phyloP scores from a whole-genome alignment of 2,329 filamentous ascomycete species.

The Botrytis deweyae region DNA sequence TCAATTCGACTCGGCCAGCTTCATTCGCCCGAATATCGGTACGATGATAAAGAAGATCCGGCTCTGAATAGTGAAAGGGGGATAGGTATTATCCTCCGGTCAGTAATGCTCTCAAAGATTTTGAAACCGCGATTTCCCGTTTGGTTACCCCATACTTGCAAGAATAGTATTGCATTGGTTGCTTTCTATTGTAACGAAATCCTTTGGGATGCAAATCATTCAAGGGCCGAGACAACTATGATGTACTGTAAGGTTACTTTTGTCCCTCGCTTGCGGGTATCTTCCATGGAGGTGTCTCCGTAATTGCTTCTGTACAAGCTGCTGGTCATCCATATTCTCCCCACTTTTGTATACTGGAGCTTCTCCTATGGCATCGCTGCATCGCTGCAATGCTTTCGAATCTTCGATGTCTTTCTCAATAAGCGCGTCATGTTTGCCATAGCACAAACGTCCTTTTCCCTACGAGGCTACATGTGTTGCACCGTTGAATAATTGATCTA shows the following conservation, averaged over 20 bases:
- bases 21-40: not conserved
- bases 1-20: not conserved
- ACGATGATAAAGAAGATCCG: not conserved
- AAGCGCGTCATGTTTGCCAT: not conserved
- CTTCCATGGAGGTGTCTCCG: not conserved
- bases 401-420: not conserved
- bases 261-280: not conserved
- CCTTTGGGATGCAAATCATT: not conserved
- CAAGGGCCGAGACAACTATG: not conserved
- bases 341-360: not conserved
- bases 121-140: not conserved
- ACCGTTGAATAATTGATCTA: not conserved
- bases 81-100: not conserved
- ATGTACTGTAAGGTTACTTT: not conserved
- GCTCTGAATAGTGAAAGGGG: not conserved
- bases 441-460: not conserved
- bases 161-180: not conserved
- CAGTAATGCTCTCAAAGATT: too few relatives aligned
- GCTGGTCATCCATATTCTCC: not conserved
- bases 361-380: not conserved
- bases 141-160: not conserved
- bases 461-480: not conserved
- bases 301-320: not conserved
- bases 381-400: not conserved
- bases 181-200: not conserved